These are phyloP conservation scores for Chamaecrista fasciculata DNA, from an alignment of 306 rosid species.

Conservation along the genomic window DNA sequence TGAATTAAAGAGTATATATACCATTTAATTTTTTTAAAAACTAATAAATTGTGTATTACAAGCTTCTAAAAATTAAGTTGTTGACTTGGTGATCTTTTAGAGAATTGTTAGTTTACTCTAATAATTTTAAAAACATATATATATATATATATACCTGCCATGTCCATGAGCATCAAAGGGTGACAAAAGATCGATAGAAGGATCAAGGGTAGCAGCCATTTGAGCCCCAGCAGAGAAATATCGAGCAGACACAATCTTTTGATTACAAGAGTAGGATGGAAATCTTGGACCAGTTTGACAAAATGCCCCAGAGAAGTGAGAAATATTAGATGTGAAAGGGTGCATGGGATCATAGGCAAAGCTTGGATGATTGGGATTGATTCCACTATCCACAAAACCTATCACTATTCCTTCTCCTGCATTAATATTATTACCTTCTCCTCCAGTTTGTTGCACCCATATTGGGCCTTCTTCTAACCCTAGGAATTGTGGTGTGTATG, in stretches of 20 bases:
- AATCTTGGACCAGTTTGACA: slow-evolving; percentile 70
- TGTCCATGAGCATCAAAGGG: slow-evolving; percentile 86
- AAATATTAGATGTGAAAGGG: slow-evolving; percentile 42
- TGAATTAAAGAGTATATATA: too few relatives aligned
- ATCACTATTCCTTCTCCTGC: slow-evolving; percentile 59
- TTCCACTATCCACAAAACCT: slow-evolving; percentile 79
- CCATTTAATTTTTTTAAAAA: too few relatives aligned
- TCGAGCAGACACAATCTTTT: slow-evolving; percentile 67
- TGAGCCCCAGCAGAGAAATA: slow-evolving; percentile 81
- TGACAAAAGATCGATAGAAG: slow-evolving; percentile 77
- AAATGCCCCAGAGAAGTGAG: slow-evolving; percentile 46
- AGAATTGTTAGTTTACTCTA: too few relatives aligned
- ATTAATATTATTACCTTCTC: too few relatives aligned
- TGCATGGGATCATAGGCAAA: slow-evolving; percentile 46
- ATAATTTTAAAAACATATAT: too few relatives aligned
- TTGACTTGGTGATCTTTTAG: too few relatives aligned
- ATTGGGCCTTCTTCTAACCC: slow-evolving; percentile 28
- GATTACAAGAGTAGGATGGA: slow-evolving; percentile 57
- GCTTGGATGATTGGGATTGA: slow-evolving; percentile 73
- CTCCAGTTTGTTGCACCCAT: slow-evolving; percentile 51
- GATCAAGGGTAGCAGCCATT: slow-evolving; percentile 51
- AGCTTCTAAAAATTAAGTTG: too few relatives aligned
- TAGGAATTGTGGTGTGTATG: slow-evolving; percentile 15
- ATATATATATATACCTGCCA: slow-evolving; percentile 97
- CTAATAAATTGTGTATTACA: too few relatives aligned